phyloP scores from a whole-genome alignment of 768 basidiomycete genomes.

The Russula emetica region DNA sequence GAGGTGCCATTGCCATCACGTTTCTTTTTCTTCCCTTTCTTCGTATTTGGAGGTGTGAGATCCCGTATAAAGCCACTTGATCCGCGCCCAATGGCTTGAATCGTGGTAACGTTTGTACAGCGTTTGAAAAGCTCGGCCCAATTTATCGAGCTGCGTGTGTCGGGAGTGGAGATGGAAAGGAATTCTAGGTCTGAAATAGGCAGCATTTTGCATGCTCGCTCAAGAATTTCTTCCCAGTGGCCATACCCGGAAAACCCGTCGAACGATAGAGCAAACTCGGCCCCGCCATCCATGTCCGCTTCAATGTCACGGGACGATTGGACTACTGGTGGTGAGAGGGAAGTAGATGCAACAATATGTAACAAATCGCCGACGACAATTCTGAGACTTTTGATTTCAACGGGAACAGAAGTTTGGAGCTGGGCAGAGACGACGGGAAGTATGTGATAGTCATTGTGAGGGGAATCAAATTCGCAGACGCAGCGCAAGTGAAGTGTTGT shows the following conservation, averaged over 20 bases:
- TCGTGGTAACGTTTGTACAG: background rate
- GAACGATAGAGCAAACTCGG: background rate
- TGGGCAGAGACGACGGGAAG: conserved; percentile 6
- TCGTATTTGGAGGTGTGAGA: background rate
- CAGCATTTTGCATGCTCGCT: background rate
- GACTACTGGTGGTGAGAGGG: background rate
- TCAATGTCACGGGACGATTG: background rate
- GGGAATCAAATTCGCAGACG: background rate
- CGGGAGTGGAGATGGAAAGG: conserved; percentile 5
- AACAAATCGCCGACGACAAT: background rate
- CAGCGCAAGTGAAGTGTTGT: conserved; percentile 9
- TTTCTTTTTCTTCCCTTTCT: background rate
- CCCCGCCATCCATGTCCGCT: background rate
- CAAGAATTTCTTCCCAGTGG: background rate
- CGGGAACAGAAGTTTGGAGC: background rate
- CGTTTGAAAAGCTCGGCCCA: conserved; percentile 6
- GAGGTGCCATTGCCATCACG: background rate
- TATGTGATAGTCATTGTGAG: background rate
- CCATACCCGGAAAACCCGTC: background rate
- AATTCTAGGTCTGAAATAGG: conserved; percentile 8
- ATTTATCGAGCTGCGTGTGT: background rate
- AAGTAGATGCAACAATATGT: background rate
- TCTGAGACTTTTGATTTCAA: conserved; percentile 9
- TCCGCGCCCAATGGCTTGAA: conserved; percentile 4
- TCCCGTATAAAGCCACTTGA: background rate